Base-by-base conservation (phyloP, 1,284 basidiomycete genomes). In the Cutaneotrichosporon dermatis region DNA sequence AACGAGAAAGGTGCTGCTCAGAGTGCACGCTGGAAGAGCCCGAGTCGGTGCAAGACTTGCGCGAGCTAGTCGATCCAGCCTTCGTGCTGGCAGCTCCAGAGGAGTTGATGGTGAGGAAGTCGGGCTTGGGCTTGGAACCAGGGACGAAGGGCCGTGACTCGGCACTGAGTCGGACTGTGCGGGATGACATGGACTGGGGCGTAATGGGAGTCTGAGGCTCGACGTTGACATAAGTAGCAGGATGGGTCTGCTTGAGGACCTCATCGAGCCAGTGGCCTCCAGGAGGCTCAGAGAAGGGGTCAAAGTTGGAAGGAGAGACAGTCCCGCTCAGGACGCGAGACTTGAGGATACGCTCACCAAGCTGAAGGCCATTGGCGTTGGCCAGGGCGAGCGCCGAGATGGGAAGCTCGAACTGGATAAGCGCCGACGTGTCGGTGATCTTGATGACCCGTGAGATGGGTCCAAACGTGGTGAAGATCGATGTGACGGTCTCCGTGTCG, bases 381-480 rank as follows among this genome's bases (percentile, higher is more conserved):
- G 73, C 46, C 0, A 75, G 63, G 1, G 68, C 63, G 11, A 51
- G 55, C 12, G 72, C 73, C 11, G 70, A 74, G 4, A 66, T 50
- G 12, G 60, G 45, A 49, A 68, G 59, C 16, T 74, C 70, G 51
- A 75, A 76, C 44, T 73, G 63, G 34, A 76, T 66, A 12, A 71
- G 37, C 3, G 66, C 69, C 37, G 68, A 63, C 2, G 41, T 41
- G 4, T 61, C 55, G 25, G 67, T 60, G n/a, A 71, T 57, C 56
- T 71, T 62, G 12, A 67, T 63, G 9, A 69, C 68, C 12, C 68
- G 64, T 9, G 55, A 12, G 39, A 76, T 67, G 2, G 70, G 63
- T 10, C 74, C 74, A 46, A 74, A 75, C 35, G 66, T 63, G 37
- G 56, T 52, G 62, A 76, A 74, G 44, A 72, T 59, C 13, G 70